Percentiles rank a stretch among this genome's conserved stretches.
Conservation (phyloP, 768 basidiomycete species). For the Pulveroboletus sp. region DNA sequence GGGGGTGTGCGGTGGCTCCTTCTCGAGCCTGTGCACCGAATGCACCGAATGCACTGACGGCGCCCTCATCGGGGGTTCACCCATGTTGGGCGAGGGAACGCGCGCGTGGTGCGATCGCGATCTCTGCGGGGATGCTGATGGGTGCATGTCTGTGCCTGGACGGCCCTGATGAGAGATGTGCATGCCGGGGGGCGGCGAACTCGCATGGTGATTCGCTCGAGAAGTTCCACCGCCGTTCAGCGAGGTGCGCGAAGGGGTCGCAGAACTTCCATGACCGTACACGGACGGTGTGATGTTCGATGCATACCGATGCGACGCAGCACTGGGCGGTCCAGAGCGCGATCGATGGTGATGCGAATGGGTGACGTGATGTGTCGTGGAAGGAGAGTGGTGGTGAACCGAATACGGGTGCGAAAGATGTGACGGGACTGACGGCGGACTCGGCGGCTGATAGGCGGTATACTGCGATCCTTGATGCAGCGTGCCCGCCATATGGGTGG, state of each 20-base stretch:
- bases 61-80: not conserved
- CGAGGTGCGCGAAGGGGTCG: slow-evolving; percentile 19
- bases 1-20: not conserved
- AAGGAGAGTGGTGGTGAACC: slow-evolving; percentile 7
- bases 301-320: slow-evolving; percentile 30
- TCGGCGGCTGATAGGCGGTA: slow-evolving; percentile 8
- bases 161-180: slow-evolving; percentile 8
- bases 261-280: slow-evolving; percentile 27
- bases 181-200: slow-evolving; percentile 10
- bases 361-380: slow-evolving; percentile 14
- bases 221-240: slow-evolving; percentile 13
- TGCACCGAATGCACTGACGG: too few species aligned
- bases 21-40: not conserved
- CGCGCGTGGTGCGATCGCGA: slow-evolving; percentile 19
- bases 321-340: slow-evolving; percentile 27
- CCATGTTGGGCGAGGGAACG: slow-evolving; percentile 1
- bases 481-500: slow-evolving; percentile 10
- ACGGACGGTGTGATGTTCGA: slow-evolving; percentile 24
- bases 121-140: slow-evolving; percentile 11
- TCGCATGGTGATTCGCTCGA: slow-evolving; percentile 8
- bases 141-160: not conserved
- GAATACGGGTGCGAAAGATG: slow-evolving; percentile 14
- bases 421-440: not conserved
- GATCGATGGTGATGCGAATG: slow-evolving; percentile 22
- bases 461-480: slow-evolving; percentile 20